Evolutionary conservation across 148 eudicot species (phyloP).

Genomic region (Pouteria glomerata): DNA sequence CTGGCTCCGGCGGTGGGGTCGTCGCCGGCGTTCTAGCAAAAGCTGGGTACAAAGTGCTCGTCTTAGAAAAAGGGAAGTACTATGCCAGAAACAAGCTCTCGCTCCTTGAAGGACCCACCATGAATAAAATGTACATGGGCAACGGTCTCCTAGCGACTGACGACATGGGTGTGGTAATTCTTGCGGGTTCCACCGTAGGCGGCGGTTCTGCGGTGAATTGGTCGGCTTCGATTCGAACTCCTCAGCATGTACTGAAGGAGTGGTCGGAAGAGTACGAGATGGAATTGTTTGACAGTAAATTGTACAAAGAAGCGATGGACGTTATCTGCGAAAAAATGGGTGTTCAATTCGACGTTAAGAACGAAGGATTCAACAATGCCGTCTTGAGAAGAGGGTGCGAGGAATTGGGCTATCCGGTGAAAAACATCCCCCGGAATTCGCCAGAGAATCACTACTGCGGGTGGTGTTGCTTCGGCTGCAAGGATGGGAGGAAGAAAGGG

Average conservation of each 20-base stretch:
- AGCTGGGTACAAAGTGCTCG: conserved; percentile 73
- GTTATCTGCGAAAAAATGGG: conserved; percentile 61
- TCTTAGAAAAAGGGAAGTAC: conserved; percentile 66
- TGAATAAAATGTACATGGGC: conserved; percentile 66
- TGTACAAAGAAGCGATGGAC: conserved; percentile 49
- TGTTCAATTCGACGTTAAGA: conserved; percentile 47
- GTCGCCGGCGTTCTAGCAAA: conserved; percentile 63
- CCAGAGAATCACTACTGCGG: conserved; percentile 65
- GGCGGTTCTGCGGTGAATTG: conserved; percentile 76
- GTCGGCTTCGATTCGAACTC: conserved; percentile 69
- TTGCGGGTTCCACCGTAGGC: conserved; percentile 75
- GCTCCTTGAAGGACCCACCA: conserved; percentile 54
- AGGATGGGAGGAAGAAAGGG: conserved; percentile 65
- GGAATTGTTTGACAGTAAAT: conserved; percentile 42
- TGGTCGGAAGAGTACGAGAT: conserved; percentile 43
- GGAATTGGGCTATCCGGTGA: conserved; percentile 54
- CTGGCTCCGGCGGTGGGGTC: conserved; percentile 77
- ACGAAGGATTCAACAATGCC: conserved; percentile 62
- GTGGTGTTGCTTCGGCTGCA: conserved; percentile 84
- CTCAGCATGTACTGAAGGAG: conserved; percentile 45
- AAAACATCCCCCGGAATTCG: conserved; percentile 49
- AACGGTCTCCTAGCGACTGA: conserved; percentile 46
- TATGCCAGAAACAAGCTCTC: conserved; percentile 48
- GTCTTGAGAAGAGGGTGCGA: conserved; percentile 62
- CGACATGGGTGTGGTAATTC: conserved; percentile 35